Conservation (phyloP, 2,329 filamentous ascomycete genomes). For the Exophiala aquamarina region DNA sequence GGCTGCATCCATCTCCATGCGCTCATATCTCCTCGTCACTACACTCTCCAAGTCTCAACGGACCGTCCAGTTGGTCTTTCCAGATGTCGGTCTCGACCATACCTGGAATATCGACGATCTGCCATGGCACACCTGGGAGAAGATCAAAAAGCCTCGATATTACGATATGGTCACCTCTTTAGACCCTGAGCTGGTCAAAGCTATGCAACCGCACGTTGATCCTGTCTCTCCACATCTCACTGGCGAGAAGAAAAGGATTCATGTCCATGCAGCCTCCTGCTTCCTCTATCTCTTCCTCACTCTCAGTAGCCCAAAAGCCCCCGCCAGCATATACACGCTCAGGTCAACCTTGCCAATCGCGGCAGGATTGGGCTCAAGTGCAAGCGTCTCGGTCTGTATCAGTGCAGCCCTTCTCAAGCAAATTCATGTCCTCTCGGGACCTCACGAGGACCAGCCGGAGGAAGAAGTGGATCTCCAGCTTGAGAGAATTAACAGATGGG, state of each 20-base stretch:
- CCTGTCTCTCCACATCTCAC: slow-evolving; percentile 66
- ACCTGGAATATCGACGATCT: slow-evolving; percentile 92
- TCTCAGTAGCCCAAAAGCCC: slow-evolving; percentile 74
- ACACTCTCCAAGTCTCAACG: slow-evolving; percentile 88
- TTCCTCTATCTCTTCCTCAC: slow-evolving; percentile 95
- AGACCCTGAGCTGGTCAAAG: slow-evolving; percentile 76
- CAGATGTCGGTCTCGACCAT: slow-evolving; percentile 85
- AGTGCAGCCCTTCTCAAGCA: slow-evolving; percentile 82
- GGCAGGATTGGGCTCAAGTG: slow-evolving; percentile 87
- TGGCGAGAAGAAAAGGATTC: slow-evolving; percentile 76
- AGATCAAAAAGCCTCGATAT: slow-evolving; percentile 89
- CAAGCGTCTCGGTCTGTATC: slow-evolving; percentile 89
- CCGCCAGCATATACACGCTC: slow-evolving; percentile 82
- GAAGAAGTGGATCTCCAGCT: slow-evolving; percentile 88
- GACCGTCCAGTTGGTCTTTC: slow-evolving; percentile 83
- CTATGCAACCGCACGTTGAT: slow-evolving; percentile 76
- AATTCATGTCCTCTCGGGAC: slow-evolving; percentile 81
- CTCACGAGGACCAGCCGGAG: slow-evolving; percentile 84
- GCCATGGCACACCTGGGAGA: slow-evolving; percentile 80
- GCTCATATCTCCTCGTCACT: slow-evolving; percentile 94
- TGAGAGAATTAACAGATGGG: slow-evolving; percentile 96
- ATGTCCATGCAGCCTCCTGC: slow-evolving; percentile 74
- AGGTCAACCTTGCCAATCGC: slow-evolving; percentile 92
- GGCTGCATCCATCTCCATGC: slow-evolving; percentile 89
- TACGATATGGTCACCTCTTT: slow-evolving; percentile 84